Percentiles rank a stretch among this genome's conserved stretches.
Conservation (phyloP, 2,329 filamentous ascomycete species). For the Aureobasidium melanogenum region DNA sequence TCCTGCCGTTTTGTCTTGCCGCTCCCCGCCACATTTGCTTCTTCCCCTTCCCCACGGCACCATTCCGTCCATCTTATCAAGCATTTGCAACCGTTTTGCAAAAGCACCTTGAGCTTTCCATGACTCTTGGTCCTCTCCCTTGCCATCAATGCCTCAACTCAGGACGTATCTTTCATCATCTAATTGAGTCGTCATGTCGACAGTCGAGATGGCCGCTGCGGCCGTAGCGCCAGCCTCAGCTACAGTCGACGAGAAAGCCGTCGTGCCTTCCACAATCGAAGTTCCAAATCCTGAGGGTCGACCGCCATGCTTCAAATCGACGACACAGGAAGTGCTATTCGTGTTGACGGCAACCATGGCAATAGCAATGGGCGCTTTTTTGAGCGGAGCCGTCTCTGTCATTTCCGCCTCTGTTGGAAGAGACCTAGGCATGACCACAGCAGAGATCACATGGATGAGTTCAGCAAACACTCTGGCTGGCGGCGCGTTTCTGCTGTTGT, state of each 20-base stretch:
- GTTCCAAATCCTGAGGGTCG: slow-evolving; percentile 22
- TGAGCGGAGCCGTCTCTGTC: slow-evolving; percentile 51
- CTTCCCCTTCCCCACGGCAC: not conserved
- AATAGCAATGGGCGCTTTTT: slow-evolving; percentile 53
- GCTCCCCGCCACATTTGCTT: not conserved
- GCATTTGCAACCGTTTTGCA: not conserved
- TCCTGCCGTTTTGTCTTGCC: slow-evolving; percentile 1
- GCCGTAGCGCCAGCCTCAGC: not conserved
- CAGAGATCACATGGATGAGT: slow-evolving; percentile 59
- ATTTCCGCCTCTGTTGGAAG: slow-evolving; percentile 53
- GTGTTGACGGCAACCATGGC: slow-evolving; percentile 59
- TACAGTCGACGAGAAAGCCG: not conserved
- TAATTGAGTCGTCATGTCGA: not conserved
- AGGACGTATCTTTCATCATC: not conserved
- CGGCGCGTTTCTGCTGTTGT: slow-evolving; percentile 57
- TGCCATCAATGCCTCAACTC: not conserved
- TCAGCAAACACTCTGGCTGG: slow-evolving; percentile 54
- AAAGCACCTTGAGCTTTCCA: not conserved
- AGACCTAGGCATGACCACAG: slow-evolving; percentile 54
- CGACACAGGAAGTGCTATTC: slow-evolving; percentile 55
- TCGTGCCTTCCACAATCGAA: not conserved
- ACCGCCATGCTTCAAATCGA: slow-evolving; percentile 53
- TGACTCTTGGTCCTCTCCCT: not conserved
- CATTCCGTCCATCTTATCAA: slow-evolving; percentile 6
- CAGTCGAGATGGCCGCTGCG: not conserved